A percentile compares a stretch with the other conserved stretches of the same genome.
Conservation (phyloP, 2,329 filamentous ascomycete species). For the Colletotrichum navitas region DNA sequence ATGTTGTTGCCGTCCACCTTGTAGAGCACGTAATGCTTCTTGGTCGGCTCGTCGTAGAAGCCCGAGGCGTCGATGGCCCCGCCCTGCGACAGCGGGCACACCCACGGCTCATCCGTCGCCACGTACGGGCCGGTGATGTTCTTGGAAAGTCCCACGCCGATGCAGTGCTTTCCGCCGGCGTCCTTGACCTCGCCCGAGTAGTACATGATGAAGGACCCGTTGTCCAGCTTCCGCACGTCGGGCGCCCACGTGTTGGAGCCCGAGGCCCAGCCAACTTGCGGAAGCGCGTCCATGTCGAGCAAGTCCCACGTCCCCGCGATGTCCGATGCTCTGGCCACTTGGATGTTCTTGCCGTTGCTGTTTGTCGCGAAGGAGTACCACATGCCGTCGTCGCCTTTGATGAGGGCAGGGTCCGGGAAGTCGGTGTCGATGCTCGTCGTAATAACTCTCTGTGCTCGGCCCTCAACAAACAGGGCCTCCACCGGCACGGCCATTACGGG, state of each 20-base stretch:
- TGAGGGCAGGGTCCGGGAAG: conserved; percentile 68
- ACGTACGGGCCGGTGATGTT: conserved; percentile 65
- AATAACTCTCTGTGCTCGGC: conserved; percentile 19
- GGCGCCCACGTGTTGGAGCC: conserved; percentile 71
- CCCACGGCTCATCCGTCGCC: conserved; percentile 60
- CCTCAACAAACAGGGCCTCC: conserved; percentile 32
- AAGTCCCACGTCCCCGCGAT: conserved; percentile 62
- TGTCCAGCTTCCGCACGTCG: conserved; percentile 64
- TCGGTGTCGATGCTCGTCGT: conserved; percentile 52
- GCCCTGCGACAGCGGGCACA: conserved; percentile 65
- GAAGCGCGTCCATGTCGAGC: conserved; percentile 67
- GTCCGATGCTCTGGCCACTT: conserved; percentile 64
- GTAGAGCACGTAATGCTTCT: conserved; percentile 70
- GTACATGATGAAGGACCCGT: conserved; percentile 71
- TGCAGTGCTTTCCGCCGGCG: conserved; percentile 63
- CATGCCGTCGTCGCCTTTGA: conserved; percentile 59
- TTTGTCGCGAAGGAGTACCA: conserved; percentile 72
- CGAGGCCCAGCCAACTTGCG: conserved; percentile 66
- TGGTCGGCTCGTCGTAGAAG: conserved; percentile 66
- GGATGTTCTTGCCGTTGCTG: conserved; percentile 63
- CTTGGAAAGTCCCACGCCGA: conserved; percentile 67
- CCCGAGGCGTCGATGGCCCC: conserved; percentile 74
- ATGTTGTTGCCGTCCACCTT: conserved; percentile 75
- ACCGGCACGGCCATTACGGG: conserved; percentile 26
- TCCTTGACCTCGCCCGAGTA: conserved; percentile 63